A percentile compares a stretch with the other conserved stretches of the same genome.
These are phyloP conservation scores for Xylaria flabelliformis DNA, from an alignment of 495 filamentous ascomycete genomes.

Conservation along the genomic window DNA sequence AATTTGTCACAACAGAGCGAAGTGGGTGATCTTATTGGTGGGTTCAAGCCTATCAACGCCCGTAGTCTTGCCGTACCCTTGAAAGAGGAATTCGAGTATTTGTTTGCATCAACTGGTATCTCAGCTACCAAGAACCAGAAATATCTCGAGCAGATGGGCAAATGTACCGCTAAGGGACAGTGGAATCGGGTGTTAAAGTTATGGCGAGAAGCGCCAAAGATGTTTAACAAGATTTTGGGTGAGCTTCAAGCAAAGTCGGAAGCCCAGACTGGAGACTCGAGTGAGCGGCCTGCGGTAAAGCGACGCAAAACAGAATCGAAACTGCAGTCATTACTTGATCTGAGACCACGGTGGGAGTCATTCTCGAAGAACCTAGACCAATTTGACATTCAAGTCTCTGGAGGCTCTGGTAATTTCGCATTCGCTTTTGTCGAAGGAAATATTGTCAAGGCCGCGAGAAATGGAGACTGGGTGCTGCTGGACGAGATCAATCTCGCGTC, in stretches of 20 bases:
- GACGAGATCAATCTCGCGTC: slow-evolving; percentile 98
- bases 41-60: slow-evolving; percentile 93
- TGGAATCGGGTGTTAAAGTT: slow-evolving; percentile 83
- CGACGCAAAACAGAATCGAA: slow-evolving; percentile 81
- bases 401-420: slow-evolving; percentile 81
- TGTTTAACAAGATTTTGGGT: slow-evolving; percentile 77
- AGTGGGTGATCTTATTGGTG: slow-evolving; percentile 88
- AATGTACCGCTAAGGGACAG: slow-evolving; percentile 78
- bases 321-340: slow-evolving; percentile 58
- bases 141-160: slow-evolving; percentile 79
- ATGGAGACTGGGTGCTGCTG: slow-evolving; percentile 97
- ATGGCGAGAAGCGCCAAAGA: slow-evolving; percentile 87
- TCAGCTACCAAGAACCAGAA: slow-evolving; percentile 84
- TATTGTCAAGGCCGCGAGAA: slow-evolving; percentile 87
- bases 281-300: slow-evolving; percentile 73
- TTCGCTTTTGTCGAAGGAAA: slow-evolving; percentile 96
- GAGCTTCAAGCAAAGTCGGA: slow-evolving; percentile 48
- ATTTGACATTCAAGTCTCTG: slow-evolving; percentile 80
- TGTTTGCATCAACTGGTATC: slow-evolving; percentile 82
- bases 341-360: slow-evolving; percentile 78
- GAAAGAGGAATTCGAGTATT: slow-evolving; percentile 89
- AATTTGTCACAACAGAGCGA: slow-evolving; percentile 99
- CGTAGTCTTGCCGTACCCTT: slow-evolving; percentile 86
- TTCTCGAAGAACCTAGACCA: slow-evolving; percentile 79
- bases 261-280: slow-evolving; percentile 41